phyloP scores from a whole-genome alignment of 228 moss, liverwort and hornwort species.

The Sphagnum magellanicum region DNA sequence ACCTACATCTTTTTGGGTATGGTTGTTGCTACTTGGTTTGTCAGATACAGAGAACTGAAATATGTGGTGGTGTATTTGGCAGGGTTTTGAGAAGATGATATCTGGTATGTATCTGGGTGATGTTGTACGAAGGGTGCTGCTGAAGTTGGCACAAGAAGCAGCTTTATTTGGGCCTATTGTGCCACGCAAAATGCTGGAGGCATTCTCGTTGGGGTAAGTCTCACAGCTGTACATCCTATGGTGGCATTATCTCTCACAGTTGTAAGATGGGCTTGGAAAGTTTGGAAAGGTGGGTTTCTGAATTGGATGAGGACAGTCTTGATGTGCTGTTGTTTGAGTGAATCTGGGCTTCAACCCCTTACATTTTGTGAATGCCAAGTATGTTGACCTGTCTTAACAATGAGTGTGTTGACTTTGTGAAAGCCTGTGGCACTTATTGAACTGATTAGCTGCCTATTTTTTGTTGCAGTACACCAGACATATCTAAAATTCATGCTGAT shows the following conservation, averaged over 20 bases:
- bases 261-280: no score
- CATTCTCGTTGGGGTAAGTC: slow-evolving; percentile 26
- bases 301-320: no score
- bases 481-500: slow-evolving; percentile 55
- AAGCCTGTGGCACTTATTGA: no score
- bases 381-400: no score
- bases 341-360: no score
- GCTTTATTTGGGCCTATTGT: slow-evolving; percentile 33
- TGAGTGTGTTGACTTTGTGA: no score
- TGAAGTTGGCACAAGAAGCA: slow-evolving; percentile 46
- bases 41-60: background rate
- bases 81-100: slow-evolving; percentile 50
- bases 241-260: no score
- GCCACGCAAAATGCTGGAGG: slow-evolving; percentile 29
- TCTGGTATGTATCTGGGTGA: slow-evolving; percentile 59
- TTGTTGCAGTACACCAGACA: slow-evolving; percentile 38
- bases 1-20: background rate
- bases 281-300: no score
- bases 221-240: no score
- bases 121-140: slow-evolving; percentile 36
- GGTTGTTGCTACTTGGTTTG: background rate
- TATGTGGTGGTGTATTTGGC: slow-evolving; percentile 8
- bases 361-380: no score
- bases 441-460: no score
- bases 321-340: no score